These are phyloP conservation scores for Boletus rufocinnamomeus DNA, from an alignment of 768 basidiomycete genomes.

Conservation along the genomic window DNA sequence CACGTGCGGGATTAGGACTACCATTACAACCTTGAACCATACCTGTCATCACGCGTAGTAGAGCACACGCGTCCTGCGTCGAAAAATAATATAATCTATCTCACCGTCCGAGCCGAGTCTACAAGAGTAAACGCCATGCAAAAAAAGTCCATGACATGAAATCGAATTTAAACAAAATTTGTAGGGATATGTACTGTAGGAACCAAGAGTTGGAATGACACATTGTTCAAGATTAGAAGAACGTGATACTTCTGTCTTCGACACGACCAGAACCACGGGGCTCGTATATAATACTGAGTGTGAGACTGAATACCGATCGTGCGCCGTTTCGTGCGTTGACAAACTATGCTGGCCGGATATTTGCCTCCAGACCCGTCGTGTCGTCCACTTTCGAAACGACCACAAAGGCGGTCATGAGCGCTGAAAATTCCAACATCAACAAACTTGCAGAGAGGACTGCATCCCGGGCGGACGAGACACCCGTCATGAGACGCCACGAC, in stretches of 20 bases:
- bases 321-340: neutral
- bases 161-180: neutral
- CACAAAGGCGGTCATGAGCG: slow-evolving; percentile 55
- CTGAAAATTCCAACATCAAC: slow-evolving; percentile 56
- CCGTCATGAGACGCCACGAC: slow-evolving; percentile 72
- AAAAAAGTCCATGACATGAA: neutral
- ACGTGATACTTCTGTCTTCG: neutral
- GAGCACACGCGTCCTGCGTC: neutral
- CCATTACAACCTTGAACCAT: too few species aligned
- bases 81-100: neutral
- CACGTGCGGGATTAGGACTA: too few species aligned
- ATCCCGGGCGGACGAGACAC: slow-evolving; percentile 63
- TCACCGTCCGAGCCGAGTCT: neutral
- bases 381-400: slow-evolving; percentile 42
- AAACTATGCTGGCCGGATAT: slow-evolving; percentile 22
- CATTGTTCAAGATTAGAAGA: neutral
- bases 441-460: slow-evolving; percentile 62
- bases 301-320: neutral
- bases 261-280: neutral
- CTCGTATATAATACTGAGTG: too few species aligned
- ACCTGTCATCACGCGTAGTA: too few species aligned
- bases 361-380: slow-evolving; percentile 15
- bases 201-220: neutral
- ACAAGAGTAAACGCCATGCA: neutral
- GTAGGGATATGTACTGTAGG: too few species aligned